Evolutionary conservation across 257 asterid species (phyloP), one percentile per base, ranked within the genome.

Genomic region (Gentiana macrophylla): DNA sequence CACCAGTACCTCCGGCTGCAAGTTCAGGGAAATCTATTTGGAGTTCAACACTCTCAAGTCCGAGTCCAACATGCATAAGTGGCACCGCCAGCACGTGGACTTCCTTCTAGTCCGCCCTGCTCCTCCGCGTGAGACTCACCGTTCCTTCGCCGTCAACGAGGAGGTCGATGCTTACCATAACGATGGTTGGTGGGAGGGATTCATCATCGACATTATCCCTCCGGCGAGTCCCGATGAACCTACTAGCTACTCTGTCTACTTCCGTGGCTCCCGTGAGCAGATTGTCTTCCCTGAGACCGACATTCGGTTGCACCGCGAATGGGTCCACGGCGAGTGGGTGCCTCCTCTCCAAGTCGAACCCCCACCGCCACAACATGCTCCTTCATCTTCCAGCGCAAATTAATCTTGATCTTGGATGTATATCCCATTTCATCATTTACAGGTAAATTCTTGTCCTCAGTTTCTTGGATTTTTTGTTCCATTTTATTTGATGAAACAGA

Each of bases 161-260:
- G 86, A 77, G 7, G 80, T 82, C 8, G 84, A 82, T 59, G 84
- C 91, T 55, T 77, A 70, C 72, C 86, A 77, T 72, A 73, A 65
- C 49, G 91, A 77, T 9, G 86, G 91, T 7, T 79, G 91, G 91
- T 79, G 86, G 91, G 86, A 77, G 59, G 84, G 86, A 5, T 38
- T 38, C 45, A 54, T 77, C 38, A 74, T 82, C 1, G 72, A 68
- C 15, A 58, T 70, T 6, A 71, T 66, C 5, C 61, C 33, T 46
- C 53, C 33, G 12, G n/a, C 35, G 24, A 49, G 7, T 32, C 11
- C 5, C 4, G 24, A 4, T 32, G 64, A 15, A 0, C 43, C 43
- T 1, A 35, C 67, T 9, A 61, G 65, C 8, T 82, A 77, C 74
- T 70, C 91, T 12, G 72, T 79, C 58, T 82, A 60, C 72, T 82